Conservation (phyloP, 139 green algal genomes). For the Coccomyxa sp. region DNA sequence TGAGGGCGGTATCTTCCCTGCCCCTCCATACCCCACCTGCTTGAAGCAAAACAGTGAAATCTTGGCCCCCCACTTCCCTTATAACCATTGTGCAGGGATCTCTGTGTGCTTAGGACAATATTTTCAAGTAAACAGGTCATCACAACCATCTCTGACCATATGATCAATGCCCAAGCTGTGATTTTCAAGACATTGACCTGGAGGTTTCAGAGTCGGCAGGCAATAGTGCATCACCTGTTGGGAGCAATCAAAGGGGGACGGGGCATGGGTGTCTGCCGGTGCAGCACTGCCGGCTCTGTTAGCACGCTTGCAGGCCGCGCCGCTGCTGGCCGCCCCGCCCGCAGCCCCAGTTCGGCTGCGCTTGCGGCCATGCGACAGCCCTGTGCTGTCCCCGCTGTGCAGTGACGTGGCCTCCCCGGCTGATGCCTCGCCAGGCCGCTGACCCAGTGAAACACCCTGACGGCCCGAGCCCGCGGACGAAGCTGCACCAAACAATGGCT, state of each 20-base stretch:
- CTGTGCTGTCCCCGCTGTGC: background rate
- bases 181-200: too few relatives aligned
- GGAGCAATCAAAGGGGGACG: background rate
- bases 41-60: background rate
- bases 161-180: too few relatives aligned
- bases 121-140: too few relatives aligned
- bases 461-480: background rate
- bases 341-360: background rate
- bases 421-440: background rate
- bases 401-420: background rate
- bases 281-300: background rate
- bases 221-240: background rate
- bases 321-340: background rate
- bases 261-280: background rate
- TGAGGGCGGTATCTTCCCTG: background rate
- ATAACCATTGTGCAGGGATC: too few relatives aligned
- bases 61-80: too few relatives aligned
- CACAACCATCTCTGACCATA: too few relatives aligned
- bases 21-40: constrained; percentile 1
- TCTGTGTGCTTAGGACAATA: too few relatives aligned
- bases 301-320: background rate
- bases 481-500: too few relatives aligned
- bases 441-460: background rate
- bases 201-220: too few relatives aligned
- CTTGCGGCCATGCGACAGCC: background rate